These are phyloP conservation scores for Schwanniomyces occidentalis DNA, from an alignment of 805 yeast species.

Conservation along the genomic window DNA sequence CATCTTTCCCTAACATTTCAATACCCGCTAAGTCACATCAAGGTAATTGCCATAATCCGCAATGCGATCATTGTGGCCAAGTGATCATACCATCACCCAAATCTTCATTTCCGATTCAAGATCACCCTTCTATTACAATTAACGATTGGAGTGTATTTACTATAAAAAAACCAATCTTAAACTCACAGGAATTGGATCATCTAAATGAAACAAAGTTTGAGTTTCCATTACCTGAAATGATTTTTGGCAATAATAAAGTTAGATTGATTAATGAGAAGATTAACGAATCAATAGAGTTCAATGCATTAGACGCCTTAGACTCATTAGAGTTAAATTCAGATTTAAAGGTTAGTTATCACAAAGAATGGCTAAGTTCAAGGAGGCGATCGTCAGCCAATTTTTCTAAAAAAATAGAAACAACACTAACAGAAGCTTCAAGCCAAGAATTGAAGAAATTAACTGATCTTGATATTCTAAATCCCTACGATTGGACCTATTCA, in stretches of 20 bases:
- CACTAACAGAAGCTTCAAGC: slow-evolving; percentile 22
- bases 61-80: slow-evolving; percentile 65
- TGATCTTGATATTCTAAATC: slow-evolving; percentile 64
- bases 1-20: slow-evolving; percentile 14
- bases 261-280: slow-evolving; percentile 44
- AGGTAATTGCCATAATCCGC: slow-evolving; percentile 41
- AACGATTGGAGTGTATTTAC: slow-evolving; percentile 78
- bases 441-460: slow-evolving; percentile 38
- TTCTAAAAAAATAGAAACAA: slow-evolving; percentile 23
- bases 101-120: slow-evolving; percentile 61
- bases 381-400: slow-evolving; percentile 20
- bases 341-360: slow-evolving; percentile 75
- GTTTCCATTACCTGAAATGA: slow-evolving; percentile 95
- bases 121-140: slow-evolving; percentile 67
- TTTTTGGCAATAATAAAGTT: slow-evolving; percentile 81
- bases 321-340: slow-evolving; percentile 34
- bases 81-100: slow-evolving; percentile 79
- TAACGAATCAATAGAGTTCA: slow-evolving; percentile 57
- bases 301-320: slow-evolving; percentile 70
- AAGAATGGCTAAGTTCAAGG: slow-evolving; percentile 66
- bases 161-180: slow-evolving; percentile 72
- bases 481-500: slow-evolving; percentile 97
- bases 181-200: slow-evolving; percentile 68
- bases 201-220: slow-evolving; percentile 59
- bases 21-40: slow-evolving; percentile 47